Conservation (phyloP, 179 eudicot species). For the Corrigiola litoralis region DNA sequence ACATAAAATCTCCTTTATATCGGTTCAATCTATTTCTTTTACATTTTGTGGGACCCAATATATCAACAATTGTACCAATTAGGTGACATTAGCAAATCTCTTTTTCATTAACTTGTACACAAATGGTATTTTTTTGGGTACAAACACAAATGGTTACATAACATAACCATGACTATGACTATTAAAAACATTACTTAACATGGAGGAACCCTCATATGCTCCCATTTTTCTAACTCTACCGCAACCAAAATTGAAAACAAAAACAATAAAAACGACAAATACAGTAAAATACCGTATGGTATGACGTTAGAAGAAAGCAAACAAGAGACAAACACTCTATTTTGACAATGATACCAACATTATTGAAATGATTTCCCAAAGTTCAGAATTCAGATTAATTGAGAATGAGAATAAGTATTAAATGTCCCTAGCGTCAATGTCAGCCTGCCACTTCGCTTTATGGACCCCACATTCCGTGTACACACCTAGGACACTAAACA, state of each 20-base stretch:
- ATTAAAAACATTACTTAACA: too few species aligned
- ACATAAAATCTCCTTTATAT: too few species aligned
- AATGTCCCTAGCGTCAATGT: constrained; percentile 5
- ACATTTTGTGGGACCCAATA: too few species aligned
- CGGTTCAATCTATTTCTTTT: too few species aligned
- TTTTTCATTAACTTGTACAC: too few species aligned
- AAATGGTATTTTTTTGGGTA: too few species aligned
- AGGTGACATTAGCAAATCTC: too few species aligned
- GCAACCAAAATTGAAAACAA: background rate
- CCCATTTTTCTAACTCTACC: background rate
- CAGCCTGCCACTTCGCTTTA: background rate
- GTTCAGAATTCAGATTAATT: background rate
- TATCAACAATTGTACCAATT: too few species aligned
- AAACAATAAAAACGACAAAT: background rate
- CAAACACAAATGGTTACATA: too few species aligned
- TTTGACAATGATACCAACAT: background rate
- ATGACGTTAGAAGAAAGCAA: constrained; percentile 9
- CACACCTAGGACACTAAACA: background rate
- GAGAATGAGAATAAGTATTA: background rate
- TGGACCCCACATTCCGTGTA: constrained; percentile 28
- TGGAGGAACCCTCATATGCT: too few species aligned
- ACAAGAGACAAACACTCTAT: background rate
- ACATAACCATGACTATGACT: too few species aligned
- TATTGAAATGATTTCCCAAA: background rate
- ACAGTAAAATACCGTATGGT: background rate